phyloP scores from a whole-genome alignment of 2,329 filamentous ascomycete genomes.

The Neonectria faginata region DNA sequence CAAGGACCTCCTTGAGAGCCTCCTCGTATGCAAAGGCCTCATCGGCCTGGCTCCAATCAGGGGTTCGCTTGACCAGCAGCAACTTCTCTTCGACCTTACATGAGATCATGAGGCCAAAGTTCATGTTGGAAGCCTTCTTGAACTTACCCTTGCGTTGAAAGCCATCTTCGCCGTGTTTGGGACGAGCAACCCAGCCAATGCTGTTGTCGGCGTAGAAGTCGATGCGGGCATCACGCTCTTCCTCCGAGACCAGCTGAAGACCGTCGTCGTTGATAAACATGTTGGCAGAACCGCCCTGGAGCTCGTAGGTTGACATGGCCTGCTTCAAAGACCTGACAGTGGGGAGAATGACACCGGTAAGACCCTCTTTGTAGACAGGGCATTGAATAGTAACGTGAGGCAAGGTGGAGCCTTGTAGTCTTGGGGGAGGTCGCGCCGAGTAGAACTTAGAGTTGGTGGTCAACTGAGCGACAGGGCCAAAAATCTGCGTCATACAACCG shows the following conservation, averaged over 20 bases:
- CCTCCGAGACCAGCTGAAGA: constrained; percentile 73
- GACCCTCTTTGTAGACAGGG: constrained; percentile 88
- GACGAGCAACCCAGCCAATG: constrained; percentile 77
- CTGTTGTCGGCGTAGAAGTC: constrained; percentile 77
- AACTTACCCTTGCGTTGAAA: constrained; percentile 74
- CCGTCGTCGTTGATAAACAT: constrained; percentile 83
- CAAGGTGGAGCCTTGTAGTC: constrained; percentile 67
- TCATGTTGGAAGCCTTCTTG: constrained; percentile 81
- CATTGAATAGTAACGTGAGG: constrained; percentile 87
- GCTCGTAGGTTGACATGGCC: constrained; percentile 80
- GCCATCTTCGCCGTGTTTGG: constrained; percentile 71
- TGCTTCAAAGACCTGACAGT: constrained; percentile 83
- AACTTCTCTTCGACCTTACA: constrained; percentile 79
- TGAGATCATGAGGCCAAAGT: constrained; percentile 75
- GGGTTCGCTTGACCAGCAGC: constrained; percentile 64
- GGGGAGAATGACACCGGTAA: constrained; percentile 78
- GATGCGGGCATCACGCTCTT: constrained; percentile 71
- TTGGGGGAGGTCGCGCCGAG: constrained; percentile 76
- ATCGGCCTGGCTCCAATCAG: constrained; percentile 75
- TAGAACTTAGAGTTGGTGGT: constrained; percentile 84
- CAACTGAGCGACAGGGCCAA: constrained; percentile 81
- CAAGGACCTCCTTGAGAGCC: constrained; percentile 73
- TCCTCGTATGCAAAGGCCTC: constrained; percentile 75
- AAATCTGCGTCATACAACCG: constrained; percentile 79
- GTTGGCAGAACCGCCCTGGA: constrained; percentile 82